phyloP scores from a whole-genome alignment of 1,284 basidiomycete species.

The Sporisorium exsertum region DNA sequence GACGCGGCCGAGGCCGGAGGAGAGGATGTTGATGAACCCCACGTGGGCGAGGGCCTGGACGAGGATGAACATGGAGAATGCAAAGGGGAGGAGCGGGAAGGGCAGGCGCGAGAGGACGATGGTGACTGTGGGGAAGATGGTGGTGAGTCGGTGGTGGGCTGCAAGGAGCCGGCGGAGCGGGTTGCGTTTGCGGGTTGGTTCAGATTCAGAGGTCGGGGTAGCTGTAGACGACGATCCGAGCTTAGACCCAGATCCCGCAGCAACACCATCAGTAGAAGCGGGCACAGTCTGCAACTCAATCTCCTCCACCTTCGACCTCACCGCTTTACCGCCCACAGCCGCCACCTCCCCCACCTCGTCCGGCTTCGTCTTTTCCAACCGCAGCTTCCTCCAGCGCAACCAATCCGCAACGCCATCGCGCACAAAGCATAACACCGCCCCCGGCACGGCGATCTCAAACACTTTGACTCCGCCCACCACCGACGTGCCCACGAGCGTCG shows the following conservation, averaged over 20 bases:
- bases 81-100: constrained; percentile 86
- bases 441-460: constrained; percentile 82
- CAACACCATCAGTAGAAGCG: constrained; percentile 20
- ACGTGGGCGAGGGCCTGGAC: constrained; percentile 84
- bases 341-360: constrained; percentile 7
- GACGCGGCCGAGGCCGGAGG: constrained; percentile 75
- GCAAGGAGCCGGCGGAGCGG: constrained; percentile 24
- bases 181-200: constrained; percentile 17
- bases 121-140: constrained; percentile 80
- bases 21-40: constrained; percentile 93
- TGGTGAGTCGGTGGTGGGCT: constrained; percentile 10
- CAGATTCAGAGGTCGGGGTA: not conserved
- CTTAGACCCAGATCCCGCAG: not conserved
- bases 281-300: constrained; percentile 39
- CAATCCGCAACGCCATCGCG: constrained; percentile 78
- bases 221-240: not conserved
- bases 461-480: constrained; percentile 74
- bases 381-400: constrained; percentile 34
- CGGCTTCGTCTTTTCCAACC: constrained; percentile 18
- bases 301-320: constrained; percentile 21
- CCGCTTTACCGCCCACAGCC: constrained; percentile 4
- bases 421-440: constrained; percentile 79
- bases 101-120: constrained; percentile 80
- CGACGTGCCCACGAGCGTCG: constrained; percentile 75
- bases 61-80: constrained; percentile 94